Base-by-base conservation (phyloP, 164 flowering plant species). In the Chloranthus sessilifolius region DNA sequence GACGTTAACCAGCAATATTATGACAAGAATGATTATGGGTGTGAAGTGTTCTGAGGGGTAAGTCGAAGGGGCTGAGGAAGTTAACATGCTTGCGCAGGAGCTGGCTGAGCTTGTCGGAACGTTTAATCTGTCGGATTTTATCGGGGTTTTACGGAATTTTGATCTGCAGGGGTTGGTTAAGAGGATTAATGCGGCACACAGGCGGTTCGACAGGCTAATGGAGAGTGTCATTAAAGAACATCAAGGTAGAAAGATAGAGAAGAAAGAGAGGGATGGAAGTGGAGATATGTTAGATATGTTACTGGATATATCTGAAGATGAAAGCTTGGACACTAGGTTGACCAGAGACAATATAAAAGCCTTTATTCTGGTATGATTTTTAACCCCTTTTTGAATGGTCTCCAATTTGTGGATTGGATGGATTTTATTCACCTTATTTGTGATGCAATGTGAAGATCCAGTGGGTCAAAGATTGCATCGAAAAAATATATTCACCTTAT, bases 361-460 rank as follows among this genome's bases (percentile, higher is more conserved):
- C 19, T 50, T 81, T n/a, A 45, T 81, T 17, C 22, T 68, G 83
- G 91, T 80, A 68, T n/a, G n/a, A n/a, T n/a, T n/a, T n/a, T n/a
- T n/a, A n/a, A n/a, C n/a, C n/a, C n/a, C n/a, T n/a, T n/a, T n/a
- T n/a, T n/a, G n/a, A n/a, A n/a, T n/a, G n/a, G n/a, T n/a, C n/a
- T n/a, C n/a, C n/a, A n/a, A n/a, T n/a, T n/a, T n/a, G n/a, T n/a
- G n/a, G n/a, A n/a, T n/a, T n/a, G n/a, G n/a, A n/a, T n/a, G n/a
- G n/a, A n/a, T n/a, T n/a, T n/a, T n/a, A n/a, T n/a, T n/a, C n/a
- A n/a, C n/a, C n/a, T n/a, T n/a, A n/a, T n/a, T n/a, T n/a, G n/a
- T n/a, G n/a, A n/a, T n/a, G n/a, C n/a, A n/a, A n/a, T n/a, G n/a
- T n/a, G n/a, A n/a, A n/a, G n/a, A n/a, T n/a, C n/a, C n/a, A n/a